These are phyloP conservation scores for Mycocalia duriaeana DNA, from an alignment of 1,284 basidiomycete genomes.

Conservation along the genomic window DNA sequence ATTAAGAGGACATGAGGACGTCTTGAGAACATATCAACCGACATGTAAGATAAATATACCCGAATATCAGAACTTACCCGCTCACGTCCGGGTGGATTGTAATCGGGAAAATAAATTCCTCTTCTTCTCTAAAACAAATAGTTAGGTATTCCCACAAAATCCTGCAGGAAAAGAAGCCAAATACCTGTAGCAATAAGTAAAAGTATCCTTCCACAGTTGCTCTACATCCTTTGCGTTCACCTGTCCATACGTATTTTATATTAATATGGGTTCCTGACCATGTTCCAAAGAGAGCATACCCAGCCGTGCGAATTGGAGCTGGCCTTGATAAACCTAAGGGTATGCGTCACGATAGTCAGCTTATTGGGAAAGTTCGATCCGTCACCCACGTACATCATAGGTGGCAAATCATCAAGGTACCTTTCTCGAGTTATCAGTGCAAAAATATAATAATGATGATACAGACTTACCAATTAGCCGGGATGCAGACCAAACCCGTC, in stretches of 20 bases:
- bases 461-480: conserved; percentile 55
- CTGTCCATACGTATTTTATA: conserved; percentile 20
- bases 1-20: conserved; percentile 37
- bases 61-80: conserved; percentile 36
- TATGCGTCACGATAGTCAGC: too few species aligned
- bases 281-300: conserved; percentile 33
- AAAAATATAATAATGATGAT: conserved; percentile 3
- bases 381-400: conserved; percentile 52
- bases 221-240: conserved; percentile 69
- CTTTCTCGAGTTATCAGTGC: conserved; percentile 18
- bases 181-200: conserved; percentile 62
- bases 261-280: background rate
- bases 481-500: conserved; percentile 69
- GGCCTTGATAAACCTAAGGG: conserved; percentile 57
- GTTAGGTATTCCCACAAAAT: too few species aligned
- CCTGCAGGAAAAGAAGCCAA: too few species aligned
- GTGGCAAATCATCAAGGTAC: conserved; percentile 66
- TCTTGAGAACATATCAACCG: conserved; percentile 33
- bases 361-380: too few species aligned
- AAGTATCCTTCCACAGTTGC: conserved; percentile 74
- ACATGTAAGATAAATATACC: conserved; percentile 22
- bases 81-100: conserved; percentile 81
- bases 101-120: conserved; percentile 72
- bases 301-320: conserved; percentile 66
- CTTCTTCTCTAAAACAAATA: conserved; percentile 46